Evolutionary conservation across 345 rosid species (phyloP).

Genomic region (Gossypium rotundifolium): DNA sequence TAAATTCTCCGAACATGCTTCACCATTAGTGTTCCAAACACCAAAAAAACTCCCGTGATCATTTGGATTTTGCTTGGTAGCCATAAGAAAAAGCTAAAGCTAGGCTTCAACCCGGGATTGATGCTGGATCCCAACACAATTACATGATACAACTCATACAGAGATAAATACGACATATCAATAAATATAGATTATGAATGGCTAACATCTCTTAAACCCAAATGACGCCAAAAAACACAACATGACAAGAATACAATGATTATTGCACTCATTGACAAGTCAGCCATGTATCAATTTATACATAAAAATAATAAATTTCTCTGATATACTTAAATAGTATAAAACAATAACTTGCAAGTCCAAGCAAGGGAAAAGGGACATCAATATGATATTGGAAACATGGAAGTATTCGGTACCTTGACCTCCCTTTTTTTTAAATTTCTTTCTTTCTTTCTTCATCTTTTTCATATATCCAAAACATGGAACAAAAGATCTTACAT

Average conservation of each 20-base stretch:
- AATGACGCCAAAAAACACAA: not conserved
- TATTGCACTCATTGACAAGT: not conserved
- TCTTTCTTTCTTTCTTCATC: conserved; percentile 10
- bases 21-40: too few relatives aligned
- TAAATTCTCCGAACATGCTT: too few relatives aligned
- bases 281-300: not conserved
- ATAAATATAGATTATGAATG: not conserved
- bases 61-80: too few relatives aligned
- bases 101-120: not conserved
- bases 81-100: too few relatives aligned
- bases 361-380: conserved; percentile 2
- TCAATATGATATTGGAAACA: conserved; percentile 3
- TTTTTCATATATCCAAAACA: conserved; percentile 14
- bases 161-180: not conserved
- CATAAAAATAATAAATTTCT: not conserved
- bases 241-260: not conserved
- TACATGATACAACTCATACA: not conserved
- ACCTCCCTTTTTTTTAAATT: not conserved
- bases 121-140: not conserved
- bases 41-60: too few relatives aligned
- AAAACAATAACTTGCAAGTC: not conserved
- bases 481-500: conserved; percentile 17
- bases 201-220: not conserved
- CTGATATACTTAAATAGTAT: conserved; percentile 1
- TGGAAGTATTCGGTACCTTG: conserved; percentile 12